phyloP scores from a whole-genome alignment of 2,329 filamentous ascomycete species.

The Bipolaris gigantea region DNA sequence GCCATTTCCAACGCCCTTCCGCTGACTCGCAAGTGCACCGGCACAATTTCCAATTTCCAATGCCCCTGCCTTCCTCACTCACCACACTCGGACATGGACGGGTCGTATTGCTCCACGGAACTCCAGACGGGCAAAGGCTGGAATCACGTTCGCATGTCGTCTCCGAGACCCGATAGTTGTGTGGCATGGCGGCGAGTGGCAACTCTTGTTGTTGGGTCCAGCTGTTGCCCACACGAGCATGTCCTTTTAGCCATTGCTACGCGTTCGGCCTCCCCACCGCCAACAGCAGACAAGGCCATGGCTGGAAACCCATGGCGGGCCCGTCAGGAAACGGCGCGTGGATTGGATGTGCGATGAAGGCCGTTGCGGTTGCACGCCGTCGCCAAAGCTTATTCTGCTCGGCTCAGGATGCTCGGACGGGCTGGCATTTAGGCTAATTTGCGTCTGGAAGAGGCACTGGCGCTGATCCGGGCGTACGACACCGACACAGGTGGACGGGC shows the following conservation, averaged over 20 bases:
- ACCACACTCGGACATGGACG: background rate
- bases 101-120: background rate
- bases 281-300: background rate
- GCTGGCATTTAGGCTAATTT: conserved; percentile 18
- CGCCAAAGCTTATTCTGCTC: conserved; percentile 4
- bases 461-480: background rate
- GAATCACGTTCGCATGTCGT: background rate
- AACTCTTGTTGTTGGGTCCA: background rate
- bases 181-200: background rate
- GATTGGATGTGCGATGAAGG: background rate
- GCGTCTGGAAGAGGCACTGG: conserved; percentile 11
- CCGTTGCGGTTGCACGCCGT: background rate
- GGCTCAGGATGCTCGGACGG: background rate
- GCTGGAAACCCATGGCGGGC: background rate
- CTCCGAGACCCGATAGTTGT: background rate
- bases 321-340: background rate
- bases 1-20: background rate
- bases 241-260: conserved; percentile 1
- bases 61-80: background rate
- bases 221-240: background rate
- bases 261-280: background rate
- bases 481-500: conserved; percentile 8
- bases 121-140: background rate
- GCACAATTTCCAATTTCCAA: background rate
- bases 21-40: background rate